phyloP scores from a whole-genome alignment of 768 basidiomycete species.

The Lactarius tabidus region DNA sequence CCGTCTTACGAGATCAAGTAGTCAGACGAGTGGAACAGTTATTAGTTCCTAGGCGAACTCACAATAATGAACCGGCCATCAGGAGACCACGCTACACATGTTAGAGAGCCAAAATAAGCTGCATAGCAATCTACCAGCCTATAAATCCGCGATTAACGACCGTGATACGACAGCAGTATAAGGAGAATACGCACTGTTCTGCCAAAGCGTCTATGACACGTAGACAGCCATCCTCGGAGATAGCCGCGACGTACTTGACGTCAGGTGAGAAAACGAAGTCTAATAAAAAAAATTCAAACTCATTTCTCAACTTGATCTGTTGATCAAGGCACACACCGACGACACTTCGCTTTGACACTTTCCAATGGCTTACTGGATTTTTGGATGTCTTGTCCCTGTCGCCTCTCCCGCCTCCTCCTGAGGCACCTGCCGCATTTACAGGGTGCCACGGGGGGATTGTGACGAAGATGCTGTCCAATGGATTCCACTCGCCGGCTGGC shows the following conservation, averaged over 20 bases:
- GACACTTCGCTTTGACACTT: slow-evolving; percentile 64
- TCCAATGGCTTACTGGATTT: slow-evolving; percentile 92
- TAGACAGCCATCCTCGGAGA: slow-evolving; percentile 89
- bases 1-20: slow-evolving; percentile 51
- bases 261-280: slow-evolving; percentile 95
- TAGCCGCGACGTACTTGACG: slow-evolving; percentile 82
- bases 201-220: slow-evolving; percentile 85
- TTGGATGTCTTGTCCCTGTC: slow-evolving; percentile 68
- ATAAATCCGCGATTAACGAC: slow-evolving; percentile 2
- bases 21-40: background rate
- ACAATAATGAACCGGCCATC: slow-evolving; percentile 92
- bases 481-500: slow-evolving; percentile 62
- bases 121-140: slow-evolving; percentile 93
- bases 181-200: slow-evolving; percentile 59
- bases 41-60: slow-evolving; percentile 11
- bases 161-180: background rate
- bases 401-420: slow-evolving; percentile 29
- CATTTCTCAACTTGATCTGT: background rate
- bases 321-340: slow-evolving; percentile 48
- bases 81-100: slow-evolving; percentile 91
- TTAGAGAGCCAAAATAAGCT: slow-evolving; percentile 91
- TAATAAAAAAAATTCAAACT: slow-evolving; percentile 30
- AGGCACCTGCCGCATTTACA: slow-evolving; percentile 43
- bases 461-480: slow-evolving; percentile 68
- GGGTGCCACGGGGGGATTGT: slow-evolving; percentile 88